Percentiles rank a stretch among this genome's conserved stretches.
Conservation (phyloP, 2,329 filamentous ascomycete species). For the Cercospora sp. region DNA sequence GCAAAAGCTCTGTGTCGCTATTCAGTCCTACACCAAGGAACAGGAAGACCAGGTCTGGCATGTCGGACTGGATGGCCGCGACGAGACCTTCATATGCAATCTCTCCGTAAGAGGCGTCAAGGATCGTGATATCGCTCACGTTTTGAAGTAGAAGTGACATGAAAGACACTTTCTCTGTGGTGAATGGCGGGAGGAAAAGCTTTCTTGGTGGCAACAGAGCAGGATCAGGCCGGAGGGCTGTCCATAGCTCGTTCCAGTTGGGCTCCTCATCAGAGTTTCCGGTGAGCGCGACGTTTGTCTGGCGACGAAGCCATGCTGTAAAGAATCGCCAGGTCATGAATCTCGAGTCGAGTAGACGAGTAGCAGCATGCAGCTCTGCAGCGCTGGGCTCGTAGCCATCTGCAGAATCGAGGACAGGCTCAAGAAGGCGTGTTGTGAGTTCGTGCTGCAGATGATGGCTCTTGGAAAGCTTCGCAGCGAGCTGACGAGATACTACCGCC, state of each 20-base stretch:
- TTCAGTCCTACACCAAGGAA: conserved; percentile 30
- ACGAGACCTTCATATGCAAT: conserved; percentile 33
- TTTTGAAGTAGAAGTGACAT: conserved; percentile 17
- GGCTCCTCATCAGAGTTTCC: background rate
- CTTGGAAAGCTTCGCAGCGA: conserved; percentile 35
- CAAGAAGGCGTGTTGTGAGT: conserved; percentile 31
- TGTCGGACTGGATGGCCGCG: conserved; percentile 31
- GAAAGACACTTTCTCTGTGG: conserved; percentile 18
- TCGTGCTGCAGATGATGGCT: conserved; percentile 34
- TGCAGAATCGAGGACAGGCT: conserved; percentile 22
- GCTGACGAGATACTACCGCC: conserved; percentile 33
- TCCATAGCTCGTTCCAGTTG: conserved; percentile 22
- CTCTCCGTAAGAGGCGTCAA: conserved; percentile 31
- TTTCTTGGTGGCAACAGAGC: conserved; percentile 30
- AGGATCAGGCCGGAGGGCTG: conserved; percentile 22
- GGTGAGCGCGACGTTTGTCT: background rate
- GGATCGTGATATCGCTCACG: conserved; percentile 14
- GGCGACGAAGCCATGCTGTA: conserved; percentile 28
- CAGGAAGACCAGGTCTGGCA: conserved; percentile 26
- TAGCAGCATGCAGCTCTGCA: conserved; percentile 26
- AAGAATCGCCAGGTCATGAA: conserved; percentile 41
- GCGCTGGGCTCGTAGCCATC: conserved; percentile 6
- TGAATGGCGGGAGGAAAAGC: conserved; percentile 23
- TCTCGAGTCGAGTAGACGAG: conserved; percentile 35
- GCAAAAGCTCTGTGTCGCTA: conserved; percentile 33